Evolutionary conservation across 2,329 filamentous ascomycete species (phyloP).

Genomic region (Calonectria crousiana): DNA sequence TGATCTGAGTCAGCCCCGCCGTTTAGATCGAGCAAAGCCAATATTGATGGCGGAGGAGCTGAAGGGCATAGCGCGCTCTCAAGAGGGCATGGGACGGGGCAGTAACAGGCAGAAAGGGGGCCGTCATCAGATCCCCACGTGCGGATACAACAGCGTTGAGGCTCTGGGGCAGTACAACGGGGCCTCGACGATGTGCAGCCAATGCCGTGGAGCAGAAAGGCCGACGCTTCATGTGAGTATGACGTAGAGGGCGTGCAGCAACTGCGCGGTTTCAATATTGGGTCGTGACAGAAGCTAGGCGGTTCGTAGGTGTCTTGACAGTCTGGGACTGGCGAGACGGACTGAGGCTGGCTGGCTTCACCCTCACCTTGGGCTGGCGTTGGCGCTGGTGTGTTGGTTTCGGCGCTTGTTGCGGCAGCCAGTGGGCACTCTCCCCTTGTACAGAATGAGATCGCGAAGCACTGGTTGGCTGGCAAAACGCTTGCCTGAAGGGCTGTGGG

Average conservation of each 20-base stretch:
- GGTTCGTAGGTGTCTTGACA: background rate
- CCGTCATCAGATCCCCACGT: constrained; percentile 12
- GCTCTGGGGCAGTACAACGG: constrained; percentile 20
- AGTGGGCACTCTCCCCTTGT: background rate
- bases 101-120: constrained; percentile 17
- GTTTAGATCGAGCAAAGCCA: constrained; percentile 17
- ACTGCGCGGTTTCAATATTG: constrained; percentile 8
- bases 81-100: background rate
- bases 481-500: constrained; percentile 2
- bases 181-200: constrained; percentile 19
- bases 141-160: constrained; percentile 29
- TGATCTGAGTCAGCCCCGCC: constrained; percentile 28
- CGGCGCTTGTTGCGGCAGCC: constrained; percentile 25
- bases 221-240: constrained; percentile 7
- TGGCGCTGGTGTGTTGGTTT: constrained; percentile 7
- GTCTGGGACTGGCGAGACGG: background rate
- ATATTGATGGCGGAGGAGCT: constrained; percentile 27
- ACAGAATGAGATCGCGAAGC: constrained; percentile 4
- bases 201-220: constrained; percentile 4
- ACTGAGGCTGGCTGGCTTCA: constrained; percentile 21
- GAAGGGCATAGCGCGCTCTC: constrained; percentile 18
- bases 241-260: constrained; percentile 22
- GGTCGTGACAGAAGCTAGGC: constrained; percentile 11
- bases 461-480: constrained; percentile 9
- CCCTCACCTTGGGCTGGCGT: constrained; percentile 1